phyloP scores from a whole-genome alignment of 2,329 filamentous ascomycete genomes.

The Dendrostoma leiphaemia region DNA sequence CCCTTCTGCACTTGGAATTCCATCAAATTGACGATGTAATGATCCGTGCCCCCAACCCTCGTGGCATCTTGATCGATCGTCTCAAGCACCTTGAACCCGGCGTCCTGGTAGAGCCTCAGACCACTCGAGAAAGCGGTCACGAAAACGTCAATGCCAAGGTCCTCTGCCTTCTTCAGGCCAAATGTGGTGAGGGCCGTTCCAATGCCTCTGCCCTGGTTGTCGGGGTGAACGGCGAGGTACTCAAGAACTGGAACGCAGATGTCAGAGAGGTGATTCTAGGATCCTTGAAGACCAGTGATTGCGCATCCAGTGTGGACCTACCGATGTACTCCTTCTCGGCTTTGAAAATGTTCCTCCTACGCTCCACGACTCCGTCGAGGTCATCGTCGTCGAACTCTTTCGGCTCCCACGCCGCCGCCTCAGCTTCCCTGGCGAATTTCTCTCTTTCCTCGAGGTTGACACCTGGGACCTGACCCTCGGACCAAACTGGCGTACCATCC shows the following conservation, averaged over 20 bases:
- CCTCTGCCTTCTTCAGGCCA: constrained; percentile 23
- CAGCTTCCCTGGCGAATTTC: constrained; percentile 12
- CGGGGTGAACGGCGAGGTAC: constrained; percentile 26
- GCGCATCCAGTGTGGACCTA: background rate
- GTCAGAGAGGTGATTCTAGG: background rate
- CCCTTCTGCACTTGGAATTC: constrained; percentile 19
- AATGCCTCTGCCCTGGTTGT: constrained; percentile 23
- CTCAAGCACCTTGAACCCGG: constrained; percentile 22
- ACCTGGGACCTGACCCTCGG: constrained; percentile 19
- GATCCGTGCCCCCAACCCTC: constrained; percentile 21
- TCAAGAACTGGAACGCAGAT: constrained; percentile 21
- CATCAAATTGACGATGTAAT: constrained; percentile 23
- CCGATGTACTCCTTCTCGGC: constrained; percentile 19
- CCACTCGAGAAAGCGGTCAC: constrained; percentile 22
- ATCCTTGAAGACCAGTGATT: no score
- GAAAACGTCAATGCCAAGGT: constrained; percentile 24
- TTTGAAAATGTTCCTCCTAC: constrained; percentile 12
- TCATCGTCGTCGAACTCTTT: constrained; percentile 2
- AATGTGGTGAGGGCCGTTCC: constrained; percentile 21
- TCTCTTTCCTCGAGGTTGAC: constrained; percentile 17
- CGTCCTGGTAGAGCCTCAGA: constrained; percentile 21
- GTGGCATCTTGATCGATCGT: constrained; percentile 23
- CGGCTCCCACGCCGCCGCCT: constrained; percentile 17
- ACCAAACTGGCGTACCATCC: constrained; percentile 13
- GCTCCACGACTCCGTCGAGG: constrained; percentile 15